Base-by-base conservation (phyloP, 2,329 filamentous ascomycete genomes). In the Chaetomium sp. region DNA sequence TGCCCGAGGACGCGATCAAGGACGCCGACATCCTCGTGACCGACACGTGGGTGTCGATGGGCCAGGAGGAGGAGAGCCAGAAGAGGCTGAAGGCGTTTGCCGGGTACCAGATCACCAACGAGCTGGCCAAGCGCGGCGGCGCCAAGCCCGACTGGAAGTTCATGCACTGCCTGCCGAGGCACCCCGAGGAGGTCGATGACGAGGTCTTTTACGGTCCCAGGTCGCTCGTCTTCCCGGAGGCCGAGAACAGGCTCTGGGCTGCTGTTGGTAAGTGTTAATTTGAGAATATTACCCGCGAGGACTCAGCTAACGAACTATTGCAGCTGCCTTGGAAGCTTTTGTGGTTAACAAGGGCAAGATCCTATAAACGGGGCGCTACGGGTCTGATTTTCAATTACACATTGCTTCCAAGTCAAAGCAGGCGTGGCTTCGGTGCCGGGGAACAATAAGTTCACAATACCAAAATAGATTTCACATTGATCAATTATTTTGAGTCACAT, bases 1-100 rank as follows among this genome's bases (percentile, higher is more conserved):
- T 90, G 0, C 95, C 94, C 0, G 91, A 95, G 75, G 91, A 96
- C 73, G 95, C 85, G 5, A 87, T 97, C 74, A 91, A 91, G 80
- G 81, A 89, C 69, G 94, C 95, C 3, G 90, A 99, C 75, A 85
- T 98, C 60, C 82, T 99, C 64, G 93, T 98, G 25, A 99, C 95
- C 0, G 95, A 99, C 74, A 99, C 95, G 0, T 99, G 95, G 95
- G 86, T 99, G 35, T 96, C 92, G 1, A 99, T 99, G 95, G 95
- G 95, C 55, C 94, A 98, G 78, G 95, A 99, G 78, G 87, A 86
- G 63, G 95, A 99, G 78, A 83, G 87, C 47, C 83, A 88, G 70
- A 90, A 90, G 81, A 84, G 92, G 58, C 76, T 97, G 66, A 86
- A 89, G 74, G 92, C 88, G 2, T 99, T 99, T 76, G 84, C 85